Conservation (phyloP, 1,284 basidiomycete species). For the Ustilago loliicola region DNA sequence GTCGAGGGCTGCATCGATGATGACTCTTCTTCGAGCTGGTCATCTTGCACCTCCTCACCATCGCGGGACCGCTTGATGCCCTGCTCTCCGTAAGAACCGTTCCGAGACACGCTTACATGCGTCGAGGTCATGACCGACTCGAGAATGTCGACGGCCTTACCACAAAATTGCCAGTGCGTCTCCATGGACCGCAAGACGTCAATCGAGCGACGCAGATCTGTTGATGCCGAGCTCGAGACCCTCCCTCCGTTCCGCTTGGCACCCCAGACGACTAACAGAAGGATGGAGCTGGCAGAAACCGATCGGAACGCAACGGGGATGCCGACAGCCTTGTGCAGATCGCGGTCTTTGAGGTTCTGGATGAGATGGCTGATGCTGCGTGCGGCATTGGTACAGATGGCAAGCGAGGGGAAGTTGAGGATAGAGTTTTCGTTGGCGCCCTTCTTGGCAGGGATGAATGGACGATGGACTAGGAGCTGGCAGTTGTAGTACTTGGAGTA, state of each 20-base stretch:
- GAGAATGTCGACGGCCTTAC: constrained; percentile 52
- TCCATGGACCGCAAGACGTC: constrained; percentile 55
- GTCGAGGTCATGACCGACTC: constrained; percentile 48
- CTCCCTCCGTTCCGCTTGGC: constrained; percentile 54
- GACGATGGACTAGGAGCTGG: constrained; percentile 64
- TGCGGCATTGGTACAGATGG: constrained; percentile 66
- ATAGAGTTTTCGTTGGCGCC: constrained; percentile 37
- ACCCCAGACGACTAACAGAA: constrained; percentile 59
- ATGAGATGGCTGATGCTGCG: constrained; percentile 59
- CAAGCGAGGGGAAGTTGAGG: constrained; percentile 65
- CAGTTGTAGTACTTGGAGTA: constrained; percentile 61
- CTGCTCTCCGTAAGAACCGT: constrained; percentile 24
- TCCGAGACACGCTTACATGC: constrained; percentile 33
- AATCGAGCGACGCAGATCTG: constrained; percentile 57
- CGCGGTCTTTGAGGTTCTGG: constrained; percentile 45
- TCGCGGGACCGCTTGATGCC: constrained; percentile 42
- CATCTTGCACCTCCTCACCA: constrained; percentile 24
- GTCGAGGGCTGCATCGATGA: neutral
- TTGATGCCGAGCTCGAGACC: constrained; percentile 51
- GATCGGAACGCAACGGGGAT: constrained; percentile 33
- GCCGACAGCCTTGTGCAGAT: constrained; percentile 33
- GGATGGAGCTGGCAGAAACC: constrained; percentile 48
- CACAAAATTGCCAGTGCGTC: constrained; percentile 51
- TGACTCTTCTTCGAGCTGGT: constrained; percentile 8
- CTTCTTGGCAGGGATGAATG: constrained; percentile 62